Conservation (phyloP, 2,329 filamentous ascomycete species). For the Pseudogymnoascus sp. region DNA sequence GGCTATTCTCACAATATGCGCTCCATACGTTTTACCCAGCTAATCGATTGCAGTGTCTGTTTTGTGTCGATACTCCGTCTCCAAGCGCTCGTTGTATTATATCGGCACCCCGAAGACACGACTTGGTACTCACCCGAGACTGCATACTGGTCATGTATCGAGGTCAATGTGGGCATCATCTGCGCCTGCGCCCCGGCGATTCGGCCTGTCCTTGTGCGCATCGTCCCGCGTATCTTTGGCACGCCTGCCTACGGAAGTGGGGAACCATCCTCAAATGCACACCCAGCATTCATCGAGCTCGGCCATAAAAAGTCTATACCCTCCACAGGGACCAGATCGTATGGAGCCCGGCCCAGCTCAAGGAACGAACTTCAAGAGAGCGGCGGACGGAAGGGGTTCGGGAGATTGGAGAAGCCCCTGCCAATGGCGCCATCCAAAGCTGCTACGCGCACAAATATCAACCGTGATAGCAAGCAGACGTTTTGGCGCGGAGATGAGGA, state of each 20-base stretch:
- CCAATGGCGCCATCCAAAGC: neutral
- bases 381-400: neutral
- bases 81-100: constrained; percentile 17
- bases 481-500: neutral
- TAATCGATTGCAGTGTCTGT: constrained; percentile 17
- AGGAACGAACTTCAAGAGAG: neutral
- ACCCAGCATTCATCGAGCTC: neutral
- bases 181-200: constrained; percentile 23
- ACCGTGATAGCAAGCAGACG: neutral
- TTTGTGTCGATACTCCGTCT: constrained; percentile 23
- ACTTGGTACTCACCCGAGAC: constrained; percentile 11
- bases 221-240: constrained; percentile 19
- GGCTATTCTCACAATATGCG: neutral
- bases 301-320: neutral
- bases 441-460: neutral
- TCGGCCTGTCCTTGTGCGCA: constrained; percentile 18
- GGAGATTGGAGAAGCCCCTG: neutral
- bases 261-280: neutral
- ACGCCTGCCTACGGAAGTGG: neutral
- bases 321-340: neutral
- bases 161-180: constrained; percentile 23
- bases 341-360: neutral
- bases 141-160: constrained; percentile 20
- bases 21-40: neutral
- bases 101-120: neutral